A percentile compares a stretch with the other conserved stretches of the same genome.
phyloP scores from a whole-genome alignment of 2,329 filamentous ascomycete genomes.

The Incumbomyces lentus region DNA sequence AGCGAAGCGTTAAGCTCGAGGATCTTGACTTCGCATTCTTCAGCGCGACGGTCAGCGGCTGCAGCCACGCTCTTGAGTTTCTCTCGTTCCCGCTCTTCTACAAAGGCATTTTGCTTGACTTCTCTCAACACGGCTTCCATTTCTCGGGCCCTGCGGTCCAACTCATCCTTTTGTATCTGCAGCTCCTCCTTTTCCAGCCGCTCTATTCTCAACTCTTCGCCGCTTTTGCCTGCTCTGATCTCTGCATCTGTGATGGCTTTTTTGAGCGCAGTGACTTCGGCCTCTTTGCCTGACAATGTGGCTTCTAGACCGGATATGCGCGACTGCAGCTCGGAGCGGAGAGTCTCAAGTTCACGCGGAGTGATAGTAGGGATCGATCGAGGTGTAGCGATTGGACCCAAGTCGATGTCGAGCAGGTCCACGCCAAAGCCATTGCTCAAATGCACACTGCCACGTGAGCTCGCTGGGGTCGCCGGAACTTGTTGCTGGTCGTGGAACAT shows the following conservation, averaged over 20 bases:
- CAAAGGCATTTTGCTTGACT: slow-evolving; percentile 70
- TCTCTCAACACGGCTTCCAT: slow-evolving; percentile 72
- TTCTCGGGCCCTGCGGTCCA: slow-evolving; percentile 76
- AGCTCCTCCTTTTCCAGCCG: slow-evolving; percentile 59
- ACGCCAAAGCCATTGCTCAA: slow-evolving; percentile 14
- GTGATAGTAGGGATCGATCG: slow-evolving; percentile 85
- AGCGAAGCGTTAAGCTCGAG: slow-evolving; percentile 38
- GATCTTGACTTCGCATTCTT: slow-evolving; percentile 35
- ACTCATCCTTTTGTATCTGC: slow-evolving; percentile 64
- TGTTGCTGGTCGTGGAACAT: slow-evolving; percentile 12
- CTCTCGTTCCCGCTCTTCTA: slow-evolving; percentile 69
- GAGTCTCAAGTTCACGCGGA: slow-evolving; percentile 78
- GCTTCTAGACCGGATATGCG: slow-evolving; percentile 93
- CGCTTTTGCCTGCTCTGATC: slow-evolving; percentile 74
- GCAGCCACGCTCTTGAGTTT: slow-evolving; percentile 65
- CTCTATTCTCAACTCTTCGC: slow-evolving; percentile 75
- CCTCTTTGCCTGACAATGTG: slow-evolving; percentile 82
- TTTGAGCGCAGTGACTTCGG: slow-evolving; percentile 79
- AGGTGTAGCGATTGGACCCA: slow-evolving; percentile 86
- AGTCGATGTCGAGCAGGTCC: slow-evolving; percentile 71
- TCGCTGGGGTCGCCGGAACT: slow-evolving; percentile 21
- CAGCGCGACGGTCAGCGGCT: slow-evolving; percentile 55
- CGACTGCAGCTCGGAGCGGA: slow-evolving; percentile 83
- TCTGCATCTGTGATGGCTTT: slow-evolving; percentile 82
- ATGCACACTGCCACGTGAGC: slow-evolving; percentile 20